These are phyloP conservation scores for Verticillium nubilum DNA, from an alignment of 2,329 filamentous ascomycete genomes.

Conservation along the genomic window DNA sequence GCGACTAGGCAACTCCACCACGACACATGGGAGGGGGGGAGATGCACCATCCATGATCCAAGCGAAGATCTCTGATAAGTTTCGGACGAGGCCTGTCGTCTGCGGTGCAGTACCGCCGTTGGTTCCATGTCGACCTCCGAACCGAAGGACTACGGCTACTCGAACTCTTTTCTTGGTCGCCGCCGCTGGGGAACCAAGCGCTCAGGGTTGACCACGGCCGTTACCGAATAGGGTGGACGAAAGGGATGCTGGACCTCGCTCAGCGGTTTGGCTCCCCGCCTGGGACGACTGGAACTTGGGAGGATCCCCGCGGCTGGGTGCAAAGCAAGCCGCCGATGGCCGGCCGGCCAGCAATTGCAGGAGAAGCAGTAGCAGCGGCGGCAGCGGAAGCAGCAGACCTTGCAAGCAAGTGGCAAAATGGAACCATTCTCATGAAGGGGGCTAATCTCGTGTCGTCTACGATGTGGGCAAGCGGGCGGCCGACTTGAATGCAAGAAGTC, in stretches of 20 bases:
- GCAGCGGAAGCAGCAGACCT: background rate
- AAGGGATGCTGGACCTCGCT: background rate
- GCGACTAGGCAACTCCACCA: slow-evolving; percentile 60
- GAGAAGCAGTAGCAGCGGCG: too few relatives aligned
- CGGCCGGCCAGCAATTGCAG: background rate
- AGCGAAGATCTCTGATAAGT: slow-evolving; percentile 45
- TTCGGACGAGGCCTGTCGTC: slow-evolving; percentile 18
- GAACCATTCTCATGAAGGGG: slow-evolving; percentile 24
- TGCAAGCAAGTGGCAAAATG: slow-evolving; percentile 37
- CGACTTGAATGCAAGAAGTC: background rate
- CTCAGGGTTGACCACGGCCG: background rate
- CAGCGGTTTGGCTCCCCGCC: background rate
- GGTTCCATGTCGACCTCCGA: slow-evolving; percentile 1
- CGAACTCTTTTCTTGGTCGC: background rate
- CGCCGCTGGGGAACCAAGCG: background rate
- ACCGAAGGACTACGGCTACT: background rate
- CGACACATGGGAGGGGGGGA: slow-evolving; percentile 38
- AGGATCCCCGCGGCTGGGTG: background rate
- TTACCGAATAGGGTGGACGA: background rate
- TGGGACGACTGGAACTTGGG: background rate
- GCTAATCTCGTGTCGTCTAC: slow-evolving; percentile 25
- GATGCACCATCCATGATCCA: slow-evolving; percentile 36
- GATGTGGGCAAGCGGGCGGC: background rate
- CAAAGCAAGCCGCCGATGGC: background rate
- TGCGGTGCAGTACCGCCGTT: slow-evolving; percentile 1